These are phyloP conservation scores for Paramecium pentaurelia DNA, from an alignment of 73 alveolate genomes.

Conservation along the genomic window DNA sequence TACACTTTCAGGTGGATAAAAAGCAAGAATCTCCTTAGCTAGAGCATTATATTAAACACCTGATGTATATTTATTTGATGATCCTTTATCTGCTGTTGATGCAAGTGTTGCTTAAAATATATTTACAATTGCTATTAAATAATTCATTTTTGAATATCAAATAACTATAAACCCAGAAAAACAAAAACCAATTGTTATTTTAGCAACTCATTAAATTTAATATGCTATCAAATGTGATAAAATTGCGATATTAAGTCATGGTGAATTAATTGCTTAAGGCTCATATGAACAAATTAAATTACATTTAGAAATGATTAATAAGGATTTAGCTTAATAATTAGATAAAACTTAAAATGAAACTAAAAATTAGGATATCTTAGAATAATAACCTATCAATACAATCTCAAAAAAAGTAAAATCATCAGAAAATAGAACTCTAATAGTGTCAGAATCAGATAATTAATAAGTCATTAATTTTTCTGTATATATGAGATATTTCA, in stretches of 20 bases:
- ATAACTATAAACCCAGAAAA: constrained; percentile 35
- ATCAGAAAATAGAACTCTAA: neutral
- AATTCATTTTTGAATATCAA: constrained; percentile 35
- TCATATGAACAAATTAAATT: neutral
- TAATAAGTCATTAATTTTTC: neutral
- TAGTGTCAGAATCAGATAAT: neutral
- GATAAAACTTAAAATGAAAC: neutral
- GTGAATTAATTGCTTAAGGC: constrained; percentile 3
- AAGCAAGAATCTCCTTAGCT: constrained; percentile 81
- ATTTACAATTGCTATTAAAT: constrained; percentile 29
- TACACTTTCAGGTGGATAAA: constrained; percentile 82
- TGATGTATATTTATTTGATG: constrained; percentile 73
- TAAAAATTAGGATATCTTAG: neutral
- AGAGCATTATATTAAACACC: constrained; percentile 80
- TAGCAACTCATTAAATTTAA: constrained; percentile 68
- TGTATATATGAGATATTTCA: neutral
- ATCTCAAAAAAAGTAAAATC: neutral
- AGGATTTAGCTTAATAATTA: neutral
- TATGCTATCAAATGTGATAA: constrained; percentile 46
- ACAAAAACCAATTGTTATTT: constrained; percentile 41
- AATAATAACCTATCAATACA: neutral
- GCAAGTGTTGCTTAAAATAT: constrained; percentile 64
- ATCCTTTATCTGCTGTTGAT: constrained; percentile 80
- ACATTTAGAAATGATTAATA: neutral
- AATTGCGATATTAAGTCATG: constrained; percentile 62